Conservation (phyloP, 345 rosid genomes). For the Brassica cretica region DNA sequence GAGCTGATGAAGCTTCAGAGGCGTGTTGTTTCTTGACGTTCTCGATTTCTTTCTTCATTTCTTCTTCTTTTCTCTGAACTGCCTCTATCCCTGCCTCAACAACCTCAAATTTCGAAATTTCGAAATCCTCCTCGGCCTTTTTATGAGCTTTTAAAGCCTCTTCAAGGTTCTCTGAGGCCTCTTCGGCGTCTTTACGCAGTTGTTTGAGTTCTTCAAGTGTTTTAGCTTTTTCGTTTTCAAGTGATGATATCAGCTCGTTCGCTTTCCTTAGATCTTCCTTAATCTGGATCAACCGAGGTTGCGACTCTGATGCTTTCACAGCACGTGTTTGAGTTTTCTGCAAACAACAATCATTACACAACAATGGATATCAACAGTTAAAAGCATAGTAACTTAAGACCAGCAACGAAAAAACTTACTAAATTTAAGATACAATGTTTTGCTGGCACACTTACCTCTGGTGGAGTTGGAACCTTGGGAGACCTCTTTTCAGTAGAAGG, state of each 20-base stretch:
- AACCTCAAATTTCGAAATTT: slow-evolving; percentile 82
- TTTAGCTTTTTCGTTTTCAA: slow-evolving; percentile 73
- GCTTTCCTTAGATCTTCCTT: slow-evolving; percentile 93
- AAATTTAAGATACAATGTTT: background rate
- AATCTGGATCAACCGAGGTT: slow-evolving; percentile 54
- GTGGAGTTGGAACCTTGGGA: slow-evolving; percentile 58
- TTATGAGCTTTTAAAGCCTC: slow-evolving; percentile 82
- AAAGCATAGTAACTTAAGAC: too few relatives aligned
- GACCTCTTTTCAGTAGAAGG: slow-evolving; percentile 37
- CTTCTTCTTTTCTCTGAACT: slow-evolving; percentile 80
- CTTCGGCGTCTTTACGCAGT: slow-evolving; percentile 59
- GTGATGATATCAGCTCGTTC: slow-evolving; percentile 58
- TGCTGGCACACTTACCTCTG: slow-evolving; percentile 56
- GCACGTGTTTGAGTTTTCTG: slow-evolving; percentile 62
- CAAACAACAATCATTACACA: slow-evolving; percentile 19
- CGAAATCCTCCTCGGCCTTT: slow-evolving; percentile 74
- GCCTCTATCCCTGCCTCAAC: slow-evolving; percentile 90
- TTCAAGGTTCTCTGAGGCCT: slow-evolving; percentile 62
- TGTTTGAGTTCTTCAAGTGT: slow-evolving; percentile 67
- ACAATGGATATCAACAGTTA: background rate
- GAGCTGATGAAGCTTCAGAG: slow-evolving; percentile 62
- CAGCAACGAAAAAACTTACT: too few relatives aligned
- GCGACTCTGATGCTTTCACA: slow-evolving; percentile 52
- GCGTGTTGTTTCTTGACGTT: slow-evolving; percentile 73
- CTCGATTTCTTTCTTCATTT: slow-evolving; percentile 77